Conservation (phyloP, 1,139 yeast species). For the Saccharomyces hybrid region DNA sequence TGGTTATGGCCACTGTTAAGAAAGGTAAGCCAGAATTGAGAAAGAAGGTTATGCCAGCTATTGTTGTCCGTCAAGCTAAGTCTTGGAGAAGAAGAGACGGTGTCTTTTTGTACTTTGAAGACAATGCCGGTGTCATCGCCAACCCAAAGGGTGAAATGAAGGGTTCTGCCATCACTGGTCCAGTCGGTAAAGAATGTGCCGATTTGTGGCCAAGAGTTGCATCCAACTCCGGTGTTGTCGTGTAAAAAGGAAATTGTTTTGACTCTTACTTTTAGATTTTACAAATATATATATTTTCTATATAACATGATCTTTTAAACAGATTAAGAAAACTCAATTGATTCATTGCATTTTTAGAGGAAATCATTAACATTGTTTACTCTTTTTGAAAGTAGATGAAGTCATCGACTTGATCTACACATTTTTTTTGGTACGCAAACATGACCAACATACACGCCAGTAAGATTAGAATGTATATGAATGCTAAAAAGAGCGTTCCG, state of each 20-base stretch:
- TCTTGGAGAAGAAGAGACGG: constrained; percentile 99
- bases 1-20: constrained; percentile 99
- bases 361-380: background rate
- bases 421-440: background rate
- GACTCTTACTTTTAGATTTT: background rate
- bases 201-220: constrained; percentile 99
- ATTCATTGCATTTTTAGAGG: background rate
- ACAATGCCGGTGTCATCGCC: constrained; percentile 99
- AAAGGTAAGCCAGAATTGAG: constrained; percentile 99
- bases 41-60: constrained; percentile 99
- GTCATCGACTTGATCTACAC: background rate
- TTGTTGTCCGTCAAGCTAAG: constrained; percentile 98
- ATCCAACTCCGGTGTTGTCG: constrained; percentile 99
- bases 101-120: constrained; percentile 98
- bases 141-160: constrained; percentile 99
- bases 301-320: background rate
- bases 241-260: constrained; percentile 41
- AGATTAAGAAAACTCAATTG: background rate
- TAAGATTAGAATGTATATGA: background rate
- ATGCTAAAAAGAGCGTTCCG: background rate
- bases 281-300: background rate
- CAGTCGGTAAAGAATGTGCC: constrained; percentile 99
- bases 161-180: constrained; percentile 99
- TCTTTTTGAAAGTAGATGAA: too few species aligned
- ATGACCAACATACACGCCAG: background rate